Evolutionary conservation across 768 basidiomycete genomes (phyloP).

Genomic region (Coprinopsis marcescibilis): DNA sequence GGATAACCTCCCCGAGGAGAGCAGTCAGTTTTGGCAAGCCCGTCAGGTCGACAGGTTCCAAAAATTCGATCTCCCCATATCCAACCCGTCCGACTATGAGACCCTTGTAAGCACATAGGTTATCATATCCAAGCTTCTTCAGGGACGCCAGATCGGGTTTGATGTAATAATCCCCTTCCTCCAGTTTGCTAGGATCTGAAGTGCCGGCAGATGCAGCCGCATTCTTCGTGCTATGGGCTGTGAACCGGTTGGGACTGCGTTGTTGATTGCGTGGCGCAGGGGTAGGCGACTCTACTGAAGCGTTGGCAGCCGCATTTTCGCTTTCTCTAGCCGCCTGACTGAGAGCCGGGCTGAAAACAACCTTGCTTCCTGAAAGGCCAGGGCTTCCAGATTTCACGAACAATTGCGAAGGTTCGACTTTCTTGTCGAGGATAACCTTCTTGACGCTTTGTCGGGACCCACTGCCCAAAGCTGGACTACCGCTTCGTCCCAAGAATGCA

Average conservation of each 20-base stretch:
- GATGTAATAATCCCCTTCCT: slow-evolving; percentile 90
- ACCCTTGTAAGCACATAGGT: slow-evolving; percentile 66
- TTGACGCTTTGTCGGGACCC: slow-evolving; percentile 80
- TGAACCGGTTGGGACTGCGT: slow-evolving; percentile 37
- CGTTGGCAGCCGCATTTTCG: slow-evolving; percentile 42
- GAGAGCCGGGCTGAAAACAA: slow-evolving; percentile 70
- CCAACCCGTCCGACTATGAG: slow-evolving; percentile 89
- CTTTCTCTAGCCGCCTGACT: slow-evolving; percentile 72
- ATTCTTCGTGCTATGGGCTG: slow-evolving; percentile 29
- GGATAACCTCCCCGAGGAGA: slow-evolving; percentile 80
- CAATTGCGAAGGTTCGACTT: slow-evolving; percentile 66
- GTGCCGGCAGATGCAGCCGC: slow-evolving; percentile 14
- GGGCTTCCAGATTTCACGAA: slow-evolving; percentile 50
- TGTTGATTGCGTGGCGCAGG: slow-evolving; percentile 31
- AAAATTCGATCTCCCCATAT: slow-evolving; percentile 84
- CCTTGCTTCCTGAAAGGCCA: slow-evolving; percentile 42
- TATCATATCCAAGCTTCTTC: slow-evolving; percentile 63
- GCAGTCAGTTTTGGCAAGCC: slow-evolving; percentile 72
- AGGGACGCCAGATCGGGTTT: slow-evolving; percentile 74
- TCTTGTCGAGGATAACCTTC: slow-evolving; percentile 86
- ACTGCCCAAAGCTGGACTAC: slow-evolving; percentile 62
- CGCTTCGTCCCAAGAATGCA: slow-evolving; percentile 51
- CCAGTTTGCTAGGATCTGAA: slow-evolving; percentile 36
- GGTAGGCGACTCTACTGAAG: slow-evolving; percentile 26
- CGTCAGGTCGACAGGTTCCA: slow-evolving; percentile 80